Percentiles rank a stretch among this genome's conserved stretches.
Conservation (phyloP, 73 alveolate genomes). For the Paraurostyla sp. region DNA sequence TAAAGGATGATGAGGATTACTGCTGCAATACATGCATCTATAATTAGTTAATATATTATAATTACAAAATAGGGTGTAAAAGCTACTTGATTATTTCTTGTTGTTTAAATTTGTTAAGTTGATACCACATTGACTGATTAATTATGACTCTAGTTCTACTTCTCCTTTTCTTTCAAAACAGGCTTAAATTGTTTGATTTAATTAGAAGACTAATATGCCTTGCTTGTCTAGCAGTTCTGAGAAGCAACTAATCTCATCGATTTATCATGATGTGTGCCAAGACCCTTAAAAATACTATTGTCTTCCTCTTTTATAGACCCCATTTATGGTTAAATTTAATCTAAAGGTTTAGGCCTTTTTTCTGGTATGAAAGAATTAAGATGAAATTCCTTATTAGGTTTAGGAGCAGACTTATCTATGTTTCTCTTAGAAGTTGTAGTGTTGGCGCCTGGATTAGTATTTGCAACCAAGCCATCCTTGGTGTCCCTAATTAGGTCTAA, state of each 20-base stretch:
- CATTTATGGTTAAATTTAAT: not conserved
- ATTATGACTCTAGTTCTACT: no score
- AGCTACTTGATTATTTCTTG: not conserved
- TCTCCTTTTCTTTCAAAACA: not conserved
- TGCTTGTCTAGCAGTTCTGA: no score
- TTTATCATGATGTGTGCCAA: slow-evolving; percentile 16
- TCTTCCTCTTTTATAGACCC: slow-evolving; percentile 44
- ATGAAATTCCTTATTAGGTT: not conserved
- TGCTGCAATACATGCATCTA: slow-evolving; percentile 40
- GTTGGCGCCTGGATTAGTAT: not conserved
- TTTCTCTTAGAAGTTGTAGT: not conserved
- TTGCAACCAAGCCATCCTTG: not conserved
- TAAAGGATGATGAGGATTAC: no score
- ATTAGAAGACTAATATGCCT: no score
- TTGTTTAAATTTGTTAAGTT: no score
- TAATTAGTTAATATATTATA: not conserved
- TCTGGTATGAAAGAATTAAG: no score
- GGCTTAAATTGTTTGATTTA: not conserved
- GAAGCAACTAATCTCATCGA: no score
- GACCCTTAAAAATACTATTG: not conserved
- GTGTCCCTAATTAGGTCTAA: slow-evolving; percentile 16
- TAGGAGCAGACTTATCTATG: not conserved
- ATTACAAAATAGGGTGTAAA: slow-evolving; percentile 38
- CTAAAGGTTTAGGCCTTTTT: no score
- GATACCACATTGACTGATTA: no score